Base-by-base conservation (phyloP, 768 basidiomycete species). In the Kwoniella sp. region DNA sequence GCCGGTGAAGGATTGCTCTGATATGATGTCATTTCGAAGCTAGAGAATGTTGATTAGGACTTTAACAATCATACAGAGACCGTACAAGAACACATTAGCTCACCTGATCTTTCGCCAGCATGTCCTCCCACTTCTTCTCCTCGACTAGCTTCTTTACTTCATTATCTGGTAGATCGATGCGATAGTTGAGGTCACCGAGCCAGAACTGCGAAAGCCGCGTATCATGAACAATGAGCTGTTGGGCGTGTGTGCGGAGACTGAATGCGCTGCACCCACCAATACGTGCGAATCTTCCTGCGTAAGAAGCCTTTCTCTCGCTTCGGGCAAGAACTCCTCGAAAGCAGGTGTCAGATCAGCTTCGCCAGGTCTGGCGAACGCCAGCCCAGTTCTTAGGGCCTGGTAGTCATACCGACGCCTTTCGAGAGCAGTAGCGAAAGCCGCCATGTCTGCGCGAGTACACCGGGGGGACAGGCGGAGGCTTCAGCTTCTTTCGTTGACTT, bases 181-280 rank as follows among this genome's bases (percentile, higher is more conserved):
- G 70, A 55, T 77, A 80, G 61, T 80, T 80, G 41, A 80, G 62
- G 58, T 80, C 79, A 1, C 79, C 79, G 17, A 79, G 57, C 71
- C 76, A 79, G 66, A 78, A 73, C 76, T 77, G 23, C 37, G 38
- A 4, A 28, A 9, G 17, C 53, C 22, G 57, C 34, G 20, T 11
- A 17, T 45, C 11, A 9, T 17, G 41, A 45, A 45, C 41, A 4
- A 38, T 61, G 13, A 47, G 47, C 58, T 17, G 48, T 26, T 50
- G n/a, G n/a, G n/a, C n/a, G n/a, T n/a, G n/a, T n/a, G n/a, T 15
- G 15, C 51, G 23, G 15, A 26, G 23, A 12, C n/a, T 45, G n/a
- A 28, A 47, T 61, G 20, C 15, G 12, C 0, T 9, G 45, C 11
- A 47, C 65, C 45, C 23, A 75, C 68, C 55, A 69, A 57, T 8